Conservation (phyloP, 2,329 filamentous ascomycete species). For the Aspergillus floridensis region DNA sequence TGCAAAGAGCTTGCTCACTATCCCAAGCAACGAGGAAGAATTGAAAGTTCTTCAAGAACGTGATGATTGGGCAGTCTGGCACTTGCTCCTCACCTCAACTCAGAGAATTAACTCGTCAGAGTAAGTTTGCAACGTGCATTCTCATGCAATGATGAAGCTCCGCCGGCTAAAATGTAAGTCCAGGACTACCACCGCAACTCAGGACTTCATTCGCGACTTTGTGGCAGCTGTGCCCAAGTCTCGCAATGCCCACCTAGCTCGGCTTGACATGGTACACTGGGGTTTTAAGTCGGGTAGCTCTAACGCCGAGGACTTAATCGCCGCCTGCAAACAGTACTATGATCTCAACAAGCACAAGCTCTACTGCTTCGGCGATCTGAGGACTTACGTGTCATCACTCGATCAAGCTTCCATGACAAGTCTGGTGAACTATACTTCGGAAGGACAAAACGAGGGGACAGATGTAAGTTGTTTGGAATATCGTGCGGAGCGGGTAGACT, state of each 20-base stretch:
- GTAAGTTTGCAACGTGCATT: constrained; percentile 26
- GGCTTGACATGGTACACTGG: constrained; percentile 30
- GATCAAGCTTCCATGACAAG: constrained; percentile 26
- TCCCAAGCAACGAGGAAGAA: constrained; percentile 31
- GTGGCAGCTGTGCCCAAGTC: constrained; percentile 36
- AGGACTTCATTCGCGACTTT: constrained; percentile 36
- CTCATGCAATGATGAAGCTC: not conserved
- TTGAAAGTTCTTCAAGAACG: constrained; percentile 34
- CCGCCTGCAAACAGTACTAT: constrained; percentile 42
- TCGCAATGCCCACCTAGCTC: constrained; percentile 43
- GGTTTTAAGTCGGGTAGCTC: constrained; percentile 26
- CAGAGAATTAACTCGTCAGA: constrained; percentile 30
- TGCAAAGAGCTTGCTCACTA: constrained; percentile 36
- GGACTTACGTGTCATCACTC: constrained; percentile 32
- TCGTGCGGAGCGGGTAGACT: not conserved
- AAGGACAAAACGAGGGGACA: constrained; percentile 19
- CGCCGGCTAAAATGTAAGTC: constrained; percentile 10
- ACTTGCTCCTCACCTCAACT: constrained; percentile 37
- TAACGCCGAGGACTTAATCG: constrained; percentile 33
- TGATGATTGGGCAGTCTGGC: constrained; percentile 49
- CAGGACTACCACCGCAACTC: constrained; percentile 32
- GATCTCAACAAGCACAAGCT: constrained; percentile 42
- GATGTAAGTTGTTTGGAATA: constrained; percentile 23
- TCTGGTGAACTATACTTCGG: constrained; percentile 28
- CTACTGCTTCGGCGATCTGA: constrained; percentile 47